Evolutionary conservation across 2,329 filamentous ascomycete genomes (phyloP).

Genomic region (Hansfordia pulvinata): DNA sequence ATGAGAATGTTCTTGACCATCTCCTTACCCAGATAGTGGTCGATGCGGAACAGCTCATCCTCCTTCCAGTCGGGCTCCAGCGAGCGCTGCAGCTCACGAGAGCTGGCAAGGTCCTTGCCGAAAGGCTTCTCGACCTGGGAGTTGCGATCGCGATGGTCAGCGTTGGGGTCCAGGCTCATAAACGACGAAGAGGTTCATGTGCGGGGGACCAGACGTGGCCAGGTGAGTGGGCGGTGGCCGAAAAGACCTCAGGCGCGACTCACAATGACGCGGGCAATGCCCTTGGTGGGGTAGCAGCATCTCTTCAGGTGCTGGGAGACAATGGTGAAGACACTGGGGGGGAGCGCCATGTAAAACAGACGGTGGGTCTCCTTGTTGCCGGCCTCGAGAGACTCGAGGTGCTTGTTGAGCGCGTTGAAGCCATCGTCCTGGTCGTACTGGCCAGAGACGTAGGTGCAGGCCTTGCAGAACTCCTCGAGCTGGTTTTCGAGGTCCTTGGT

Average conservation of each 20-base stretch:
- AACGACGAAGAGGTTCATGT: too few relatives aligned
- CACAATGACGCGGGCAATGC: conserved; percentile 89
- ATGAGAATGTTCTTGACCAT: conserved; percentile 99
- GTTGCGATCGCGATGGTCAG: conserved; percentile 4
- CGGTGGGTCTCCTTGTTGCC: conserved; percentile 74
- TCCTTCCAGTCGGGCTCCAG: conserved; percentile 97
- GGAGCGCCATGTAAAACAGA: conserved; percentile 98
- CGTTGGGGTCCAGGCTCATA: neutral
- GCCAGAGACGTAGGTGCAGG: conserved; percentile 91
- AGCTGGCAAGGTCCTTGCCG: conserved; percentile 90
- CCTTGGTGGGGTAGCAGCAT: conserved; percentile 87
- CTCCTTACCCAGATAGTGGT: conserved; percentile 98
- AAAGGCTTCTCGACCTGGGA: conserved; percentile 94
- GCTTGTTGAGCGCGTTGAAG: conserved; percentile 73
- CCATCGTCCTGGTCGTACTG: conserved; percentile 97
- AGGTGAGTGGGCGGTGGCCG: too few relatives aligned
- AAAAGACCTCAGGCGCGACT: conserved; percentile 19
- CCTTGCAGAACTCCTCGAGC: conserved; percentile 72
- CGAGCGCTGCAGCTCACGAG: conserved; percentile 85
- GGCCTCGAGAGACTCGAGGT: conserved; percentile 75
- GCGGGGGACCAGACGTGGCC: too few relatives aligned
- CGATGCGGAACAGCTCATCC: conserved; percentile 97
- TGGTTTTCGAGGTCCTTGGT: conserved; percentile 97
- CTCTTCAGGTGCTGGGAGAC: conserved; percentile 95
- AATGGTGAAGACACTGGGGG: conserved; percentile 93